Base-by-base conservation (phyloP, 257 asterid genomes). In the Solanum pimpinellifolium region DNA sequence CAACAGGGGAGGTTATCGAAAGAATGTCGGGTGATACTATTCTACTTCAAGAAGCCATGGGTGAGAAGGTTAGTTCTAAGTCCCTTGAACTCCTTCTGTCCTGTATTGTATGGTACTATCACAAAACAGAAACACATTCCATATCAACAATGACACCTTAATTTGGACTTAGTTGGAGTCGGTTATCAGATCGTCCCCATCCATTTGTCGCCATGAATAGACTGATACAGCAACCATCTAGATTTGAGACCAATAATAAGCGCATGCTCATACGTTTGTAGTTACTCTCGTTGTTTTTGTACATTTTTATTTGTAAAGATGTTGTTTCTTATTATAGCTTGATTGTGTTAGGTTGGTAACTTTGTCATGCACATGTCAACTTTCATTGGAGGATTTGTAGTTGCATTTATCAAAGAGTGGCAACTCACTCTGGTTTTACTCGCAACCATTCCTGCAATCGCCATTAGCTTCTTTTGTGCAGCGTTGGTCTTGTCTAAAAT, bases 401-500 rank as follows among this genome's bases (percentile, higher is more conserved):
- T 93, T 15, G 95, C 95, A 33, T 93, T 93, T 85, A 66, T 37
- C 29, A 90, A 90, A 89, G 98, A 95, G 3, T 92, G 95, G 98
- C 92, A 88, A 21, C 89, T 94, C 77, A 85, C 98, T 0, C 62
- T 92, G 7, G 92, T 94, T 27, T 33, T 94, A 74, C 85, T 77
- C 42, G 9, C 94, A 37, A 87, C 94, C 35, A 23, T 94, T 86
- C 98, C 98, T 0, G 88, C 89, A 16, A 72, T 91, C 3, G 92
- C 33, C 20, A 13, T 86, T 4, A 85, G 86, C 8, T 94, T 81
- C 14, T 90, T 86, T 88, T 39, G 62, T 73, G 52, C 91, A 88
- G 85, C 93, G 1, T 16, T 90, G 87, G 11, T 92, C 60, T 81
- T 90, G 92, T 33, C 96, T 11, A 93, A 89, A 90, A 90, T 93